These are phyloP conservation scores for Myxozyma udenii DNA, from an alignment of 805 yeast genomes.

Conservation along the genomic window DNA sequence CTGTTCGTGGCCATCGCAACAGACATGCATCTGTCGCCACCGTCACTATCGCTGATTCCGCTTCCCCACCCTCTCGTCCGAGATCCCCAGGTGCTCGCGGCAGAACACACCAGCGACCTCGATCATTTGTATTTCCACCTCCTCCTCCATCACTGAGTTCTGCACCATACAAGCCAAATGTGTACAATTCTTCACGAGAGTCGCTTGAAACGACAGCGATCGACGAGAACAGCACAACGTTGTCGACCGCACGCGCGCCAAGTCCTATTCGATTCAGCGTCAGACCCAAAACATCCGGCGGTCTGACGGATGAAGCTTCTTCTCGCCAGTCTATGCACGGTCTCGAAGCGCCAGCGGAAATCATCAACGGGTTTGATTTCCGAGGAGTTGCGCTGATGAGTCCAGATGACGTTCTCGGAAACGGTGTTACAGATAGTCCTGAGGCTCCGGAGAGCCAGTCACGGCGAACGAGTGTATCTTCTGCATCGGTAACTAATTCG, in stretches of 20 bases:
- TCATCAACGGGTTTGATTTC: constrained; percentile 3
- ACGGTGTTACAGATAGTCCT: not conserved
- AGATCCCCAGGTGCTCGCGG: not conserved
- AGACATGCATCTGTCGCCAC: not conserved
- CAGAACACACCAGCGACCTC: constrained; percentile 5
- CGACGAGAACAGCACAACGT: constrained; percentile 21
- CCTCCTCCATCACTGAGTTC: constrained; percentile 9
- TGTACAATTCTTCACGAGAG: constrained; percentile 16
- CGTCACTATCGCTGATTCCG: not conserved
- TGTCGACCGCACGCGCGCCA: constrained; percentile 14
- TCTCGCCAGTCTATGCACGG: not conserved
- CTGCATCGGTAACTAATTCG: not conserved
- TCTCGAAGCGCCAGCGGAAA: constrained; percentile 5
- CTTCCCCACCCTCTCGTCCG: not conserved
- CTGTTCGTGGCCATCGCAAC: not conserved
- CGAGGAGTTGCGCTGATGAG: constrained; percentile 2
- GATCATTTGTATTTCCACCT: constrained; percentile 19
- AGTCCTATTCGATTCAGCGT: constrained; percentile 18
- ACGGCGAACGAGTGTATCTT: not conserved
- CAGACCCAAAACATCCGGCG: constrained; percentile 1
- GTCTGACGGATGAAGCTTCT: not conserved
- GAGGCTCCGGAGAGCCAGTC: not conserved
- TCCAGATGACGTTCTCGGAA: not conserved
- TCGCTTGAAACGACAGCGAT: constrained; percentile 24
- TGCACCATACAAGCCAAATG: constrained; percentile 15